Evolutionary conservation across 768 basidiomycete species (phyloP), one percentile per base, ranked within the genome.

Genomic region (Russula earlei): DNA sequence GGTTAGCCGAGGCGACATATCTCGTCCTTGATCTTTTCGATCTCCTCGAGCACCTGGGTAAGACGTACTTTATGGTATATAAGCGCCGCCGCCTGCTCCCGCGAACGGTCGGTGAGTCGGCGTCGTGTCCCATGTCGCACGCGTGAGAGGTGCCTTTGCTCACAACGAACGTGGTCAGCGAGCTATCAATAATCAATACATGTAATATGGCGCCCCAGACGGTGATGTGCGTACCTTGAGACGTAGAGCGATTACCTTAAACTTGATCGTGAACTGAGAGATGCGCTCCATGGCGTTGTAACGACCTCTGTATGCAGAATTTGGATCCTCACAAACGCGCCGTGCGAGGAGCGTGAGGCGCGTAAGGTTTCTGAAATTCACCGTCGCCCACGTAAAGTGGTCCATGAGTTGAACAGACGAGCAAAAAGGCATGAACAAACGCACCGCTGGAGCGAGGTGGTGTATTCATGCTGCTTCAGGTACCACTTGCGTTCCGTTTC

Each of bases 391-490:
- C 29, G 34, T 20, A 9, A 8, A n/a, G 8, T 1, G 11, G 22
- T 24, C 31, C 27, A 9, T 19, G 15, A 42, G n/a, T 11, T 10
- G 3, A 17, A 17, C 10, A 11, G 34, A 25, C 5, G n/a, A 22
- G 11, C 8, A 46, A 51, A 40, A 4, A 12, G 4, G 24, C 29
- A 7, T 7, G 14, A 25, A 38, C 7, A 44, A 50, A 37, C 45
- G 15, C 5, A 58, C 56, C 56, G 38, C 4, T 58, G 56, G n/a
- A 58, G 51, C 19, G 56, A 58, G 41, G 52, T 44, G 37, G 56
- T 58, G 27, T 53, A 58, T n/a, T 58, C 47, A 41, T 58, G 57
- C 37, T 58, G 57, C 52, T 54, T 58, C 41, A 58, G 14, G 42
- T 54, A 58, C 57, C 57, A 58, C n/a, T 58, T 58, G 8, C 41